Conservation (phyloP, 768 basidiomycete species). For the Boletus sp. region DNA sequence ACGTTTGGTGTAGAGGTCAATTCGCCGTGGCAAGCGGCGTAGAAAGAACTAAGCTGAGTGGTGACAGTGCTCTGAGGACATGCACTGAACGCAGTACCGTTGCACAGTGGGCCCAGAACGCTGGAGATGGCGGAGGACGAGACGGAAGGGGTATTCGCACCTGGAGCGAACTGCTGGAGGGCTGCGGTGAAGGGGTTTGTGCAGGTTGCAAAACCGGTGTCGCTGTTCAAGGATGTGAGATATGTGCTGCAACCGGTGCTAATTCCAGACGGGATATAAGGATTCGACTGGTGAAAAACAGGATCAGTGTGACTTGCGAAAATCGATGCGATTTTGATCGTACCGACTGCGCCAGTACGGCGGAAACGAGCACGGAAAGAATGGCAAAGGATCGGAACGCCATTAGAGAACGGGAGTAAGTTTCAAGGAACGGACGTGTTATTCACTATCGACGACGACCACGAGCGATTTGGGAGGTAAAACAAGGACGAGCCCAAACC, state of each 20-base stretch:
- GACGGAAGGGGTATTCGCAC: constrained; percentile 36
- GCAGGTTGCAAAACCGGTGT: constrained; percentile 59
- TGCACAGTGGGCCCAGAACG: constrained; percentile 60
- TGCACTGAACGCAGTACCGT: constrained; percentile 37
- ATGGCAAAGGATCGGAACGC: constrained; percentile 54
- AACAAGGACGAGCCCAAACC: neutral
- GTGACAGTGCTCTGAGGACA: constrained; percentile 65
- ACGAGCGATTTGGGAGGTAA: neutral
- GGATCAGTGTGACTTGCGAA: constrained; percentile 4
- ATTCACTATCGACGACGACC: neutral
- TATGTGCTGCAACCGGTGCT: constrained; percentile 53
- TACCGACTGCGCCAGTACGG: constrained; percentile 53
- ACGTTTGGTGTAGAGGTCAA: constrained; percentile 50
- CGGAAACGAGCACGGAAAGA: constrained; percentile 49
- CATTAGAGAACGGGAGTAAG: constrained; percentile 24
- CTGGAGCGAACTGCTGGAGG: constrained; percentile 53
- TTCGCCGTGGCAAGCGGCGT: constrained; percentile 67
- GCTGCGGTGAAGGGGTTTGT: constrained; percentile 59
- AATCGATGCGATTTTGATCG: neutral
- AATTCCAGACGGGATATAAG: constrained; percentile 70
- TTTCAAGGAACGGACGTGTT: constrained; percentile 33
- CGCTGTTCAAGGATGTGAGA: constrained; percentile 60
- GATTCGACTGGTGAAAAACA: constrained; percentile 34
- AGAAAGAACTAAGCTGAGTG: constrained; percentile 64
- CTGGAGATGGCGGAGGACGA: constrained; percentile 45